Evolutionary conservation across 768 basidiomycete genomes (phyloP), one percentile per base, ranked within the genome.

Genomic region (Crepidotus variabilis): DNA sequence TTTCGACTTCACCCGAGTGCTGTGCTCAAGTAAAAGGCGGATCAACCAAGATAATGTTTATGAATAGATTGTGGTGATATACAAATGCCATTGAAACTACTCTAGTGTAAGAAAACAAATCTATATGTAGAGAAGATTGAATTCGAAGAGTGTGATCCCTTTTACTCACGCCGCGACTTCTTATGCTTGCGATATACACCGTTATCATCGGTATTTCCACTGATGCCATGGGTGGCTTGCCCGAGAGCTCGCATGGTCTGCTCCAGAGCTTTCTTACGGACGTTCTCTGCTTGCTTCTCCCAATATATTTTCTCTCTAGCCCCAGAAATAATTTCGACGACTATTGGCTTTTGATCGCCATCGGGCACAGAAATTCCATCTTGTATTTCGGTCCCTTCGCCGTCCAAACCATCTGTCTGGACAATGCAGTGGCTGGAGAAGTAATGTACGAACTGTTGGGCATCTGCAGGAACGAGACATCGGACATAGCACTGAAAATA

Each of bases 221-320:
- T 36, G 35, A 8, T 36, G 35, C 8, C 35, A 16, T 16, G 8
- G 9, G 35, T 36, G 35, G 9, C 35, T 16, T 8, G 8, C 8
- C 35, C 35, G 8, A 36, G 35, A 16, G 50, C 50, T 22, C 21
- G 49, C 35, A 56, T 9, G 1, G 49, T 39, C 64, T 73, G 80
- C 49, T 75, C 75, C 39, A 88, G 78, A 0, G 90, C 88, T 59
- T 81, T 77, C 46, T 71, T 67, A 13, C 84, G 74, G 22, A 90
- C 74, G 65, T 87, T 90, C 63, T 86, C 82, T 0, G 90, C 90
- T 0, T 92, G 81, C 59, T 84, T 85, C 52, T 82, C 79, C 90
- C 90, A 92, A 61, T 92, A 92, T 28, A 92, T 54, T 56, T 78
- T 80, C 61, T 90, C 90, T 57, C 77, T 73, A 65, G 70, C 81